Conservation (phyloP, 192 early-diverging fungal species). For the Entophlyctis luteolus region DNA sequence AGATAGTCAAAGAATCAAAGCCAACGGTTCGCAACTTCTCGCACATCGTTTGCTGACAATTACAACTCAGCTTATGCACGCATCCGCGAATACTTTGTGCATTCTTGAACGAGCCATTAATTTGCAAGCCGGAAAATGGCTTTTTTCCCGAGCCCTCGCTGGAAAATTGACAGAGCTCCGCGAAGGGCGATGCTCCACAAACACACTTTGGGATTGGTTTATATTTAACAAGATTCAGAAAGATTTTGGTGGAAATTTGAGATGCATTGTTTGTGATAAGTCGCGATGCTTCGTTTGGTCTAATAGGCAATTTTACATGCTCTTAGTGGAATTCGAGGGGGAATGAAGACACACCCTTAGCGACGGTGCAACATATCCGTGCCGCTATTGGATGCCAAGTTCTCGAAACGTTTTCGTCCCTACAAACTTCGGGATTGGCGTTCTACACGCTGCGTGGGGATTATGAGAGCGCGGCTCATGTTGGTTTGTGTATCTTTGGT, state of each 20-base stretch:
- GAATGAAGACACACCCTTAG: background rate
- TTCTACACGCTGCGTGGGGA: background rate
- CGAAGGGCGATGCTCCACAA: constrained; percentile 12
- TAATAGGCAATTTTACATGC: background rate
- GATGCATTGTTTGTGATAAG: constrained; percentile 7
- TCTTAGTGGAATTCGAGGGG: constrained; percentile 1
- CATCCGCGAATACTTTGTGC: background rate
- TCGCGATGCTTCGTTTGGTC: background rate
- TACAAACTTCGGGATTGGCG: background rate
- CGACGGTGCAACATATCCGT: background rate
- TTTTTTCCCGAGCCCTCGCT: background rate
- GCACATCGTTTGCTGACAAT: background rate
- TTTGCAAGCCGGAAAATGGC: background rate
- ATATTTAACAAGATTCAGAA: constrained; percentile 3
- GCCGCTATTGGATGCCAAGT: constrained; percentile 4
- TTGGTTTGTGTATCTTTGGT: background rate
- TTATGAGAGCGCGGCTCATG: background rate
- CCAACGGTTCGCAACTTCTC: background rate
- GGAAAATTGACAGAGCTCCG: background rate
- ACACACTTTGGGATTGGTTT: background rate
- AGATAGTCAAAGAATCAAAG: background rate
- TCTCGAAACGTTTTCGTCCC: background rate
- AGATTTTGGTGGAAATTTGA: constrained; percentile 1
- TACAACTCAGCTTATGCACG: background rate
- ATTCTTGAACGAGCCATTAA: background rate